Percentiles rank a stretch among this genome's conserved stretches.
These are phyloP conservation scores for Biscogniauxia marginata DNA, from an alignment of 2,329 filamentous ascomycete genomes.

Conservation along the genomic window DNA sequence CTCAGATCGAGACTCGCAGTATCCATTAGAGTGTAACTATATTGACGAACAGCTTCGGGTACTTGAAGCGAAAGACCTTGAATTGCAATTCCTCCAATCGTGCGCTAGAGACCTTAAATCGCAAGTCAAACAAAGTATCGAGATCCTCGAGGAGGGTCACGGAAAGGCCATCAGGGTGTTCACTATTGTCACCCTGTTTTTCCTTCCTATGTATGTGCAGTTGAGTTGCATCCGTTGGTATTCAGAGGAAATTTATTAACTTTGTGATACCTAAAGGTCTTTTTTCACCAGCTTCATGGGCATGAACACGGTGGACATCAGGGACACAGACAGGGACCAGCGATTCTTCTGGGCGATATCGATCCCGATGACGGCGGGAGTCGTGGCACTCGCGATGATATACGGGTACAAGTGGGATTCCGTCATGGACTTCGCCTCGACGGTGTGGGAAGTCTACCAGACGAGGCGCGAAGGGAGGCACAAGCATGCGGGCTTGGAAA, in stretches of 20 bases:
- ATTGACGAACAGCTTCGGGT: not conserved
- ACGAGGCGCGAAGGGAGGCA: not conserved
- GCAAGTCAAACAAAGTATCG: constrained; percentile 6
- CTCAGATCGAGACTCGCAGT: not conserved
- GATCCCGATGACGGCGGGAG: constrained; percentile 7
- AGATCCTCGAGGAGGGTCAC: constrained; percentile 14
- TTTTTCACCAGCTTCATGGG: constrained; percentile 14
- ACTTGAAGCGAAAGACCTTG: not conserved
- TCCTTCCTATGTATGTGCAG: constrained; percentile 10
- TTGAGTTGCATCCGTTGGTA: not conserved
- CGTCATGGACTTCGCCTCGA: not conserved
- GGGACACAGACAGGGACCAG: constrained; percentile 9
- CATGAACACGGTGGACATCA: constrained; percentile 17
- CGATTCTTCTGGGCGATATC: constrained; percentile 11
- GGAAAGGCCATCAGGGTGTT: constrained; percentile 15
- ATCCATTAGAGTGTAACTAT: not conserved
- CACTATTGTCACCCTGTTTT: constrained; percentile 15
- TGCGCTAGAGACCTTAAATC: constrained; percentile 1
- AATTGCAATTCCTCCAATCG: not conserved
- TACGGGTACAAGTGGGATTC: constrained; percentile 14
- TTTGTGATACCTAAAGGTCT: constrained; percentile 2
- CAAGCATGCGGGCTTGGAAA: not conserved
- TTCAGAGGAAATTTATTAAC: not conserved
- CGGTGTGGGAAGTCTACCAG: not conserved
- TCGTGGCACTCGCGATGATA: constrained; percentile 9